Conservation (phyloP, 2,329 filamentous ascomycete genomes). For the Colletotrichum aenigma region DNA sequence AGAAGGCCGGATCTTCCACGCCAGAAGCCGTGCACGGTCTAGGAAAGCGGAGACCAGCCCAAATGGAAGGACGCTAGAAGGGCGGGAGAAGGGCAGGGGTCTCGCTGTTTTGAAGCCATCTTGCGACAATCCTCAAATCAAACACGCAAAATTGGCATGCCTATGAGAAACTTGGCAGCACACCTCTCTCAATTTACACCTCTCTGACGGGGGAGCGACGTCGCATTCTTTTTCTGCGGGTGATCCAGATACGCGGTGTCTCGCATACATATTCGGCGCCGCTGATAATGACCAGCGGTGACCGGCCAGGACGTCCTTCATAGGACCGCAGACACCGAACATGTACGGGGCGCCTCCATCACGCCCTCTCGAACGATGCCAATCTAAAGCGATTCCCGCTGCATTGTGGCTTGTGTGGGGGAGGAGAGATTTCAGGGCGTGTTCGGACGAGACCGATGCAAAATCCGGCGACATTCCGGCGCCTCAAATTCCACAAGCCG, state of each 20-base stretch:
- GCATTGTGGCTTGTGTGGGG: background rate
- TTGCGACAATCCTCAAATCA: background rate
- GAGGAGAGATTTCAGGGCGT: background rate
- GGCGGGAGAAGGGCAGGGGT: background rate
- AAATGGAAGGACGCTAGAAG: constrained; percentile 13
- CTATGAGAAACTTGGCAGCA: background rate
- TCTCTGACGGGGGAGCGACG: background rate
- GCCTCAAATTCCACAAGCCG: background rate
- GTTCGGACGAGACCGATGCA: background rate
- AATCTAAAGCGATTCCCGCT: background rate
- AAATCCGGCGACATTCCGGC: background rate
- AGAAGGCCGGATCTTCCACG: background rate
- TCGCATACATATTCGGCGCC: background rate
- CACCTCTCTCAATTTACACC: background rate
- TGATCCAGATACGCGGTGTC: background rate
- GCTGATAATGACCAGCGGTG: background rate
- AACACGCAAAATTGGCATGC: background rate
- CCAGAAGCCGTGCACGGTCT: background rate
- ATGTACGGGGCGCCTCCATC: background rate
- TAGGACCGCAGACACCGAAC: background rate
- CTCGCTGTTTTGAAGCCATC: background rate
- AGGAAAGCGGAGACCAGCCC: background rate
- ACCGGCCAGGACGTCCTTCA: background rate
- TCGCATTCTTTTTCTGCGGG: background rate
- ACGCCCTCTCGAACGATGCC: background rate